Base-by-base conservation (phyloP, 2,329 filamentous ascomycete species). In the Beauveria caledonica region DNA sequence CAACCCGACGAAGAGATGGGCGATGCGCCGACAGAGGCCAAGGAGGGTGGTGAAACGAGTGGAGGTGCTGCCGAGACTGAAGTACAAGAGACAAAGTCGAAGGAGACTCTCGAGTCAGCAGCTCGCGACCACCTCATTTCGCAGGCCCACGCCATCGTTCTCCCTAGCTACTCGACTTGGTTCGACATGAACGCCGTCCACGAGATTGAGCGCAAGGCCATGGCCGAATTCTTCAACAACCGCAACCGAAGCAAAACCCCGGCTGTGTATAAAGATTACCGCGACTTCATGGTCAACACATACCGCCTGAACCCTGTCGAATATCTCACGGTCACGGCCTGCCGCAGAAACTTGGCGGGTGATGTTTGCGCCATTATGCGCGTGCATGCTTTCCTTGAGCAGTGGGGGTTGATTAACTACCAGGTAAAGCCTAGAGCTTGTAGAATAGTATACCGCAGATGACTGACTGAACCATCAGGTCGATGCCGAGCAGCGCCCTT, bases 261-360 rank as follows among this genome's bases (percentile, higher is more conserved):
- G 1, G 87, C 92, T 53, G 90, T 97, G 23, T 99, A 99, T 80
- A 97, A 97, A 76, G 94, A 99, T 72, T 99, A 99, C 75, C 88
- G 94, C 67, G 94, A 99, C 71, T 99, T 99, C 72, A 99, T 99
- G 94, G 92, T 99, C 78, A 99, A 99, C 78, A 97, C 94, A 15
- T 99, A 99, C 76, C 88, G 94, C 42, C 79, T 99, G 60, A 99
- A 97, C 71, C 94, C 94, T 5, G 84, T 92, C 58, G 94, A 99
- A 74, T 99, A 99, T 70, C 81, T 99, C 60, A 99, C 94, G 5
- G 93, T 99, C 59, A 99, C 94, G 11, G 94, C 94, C 55, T 99
- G 94, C 72, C 84, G 94, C 64, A 85, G 94, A 66, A 99, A 99
- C 73, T 77, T 99, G 70, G 94, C 94, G 23, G 94, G 94, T 65